A percentile compares a stretch with the other conserved stretches of the same genome.
These are phyloP conservation scores for Firmiana major DNA, from an alignment of 345 rosid genomes.

Conservation along the genomic window DNA sequence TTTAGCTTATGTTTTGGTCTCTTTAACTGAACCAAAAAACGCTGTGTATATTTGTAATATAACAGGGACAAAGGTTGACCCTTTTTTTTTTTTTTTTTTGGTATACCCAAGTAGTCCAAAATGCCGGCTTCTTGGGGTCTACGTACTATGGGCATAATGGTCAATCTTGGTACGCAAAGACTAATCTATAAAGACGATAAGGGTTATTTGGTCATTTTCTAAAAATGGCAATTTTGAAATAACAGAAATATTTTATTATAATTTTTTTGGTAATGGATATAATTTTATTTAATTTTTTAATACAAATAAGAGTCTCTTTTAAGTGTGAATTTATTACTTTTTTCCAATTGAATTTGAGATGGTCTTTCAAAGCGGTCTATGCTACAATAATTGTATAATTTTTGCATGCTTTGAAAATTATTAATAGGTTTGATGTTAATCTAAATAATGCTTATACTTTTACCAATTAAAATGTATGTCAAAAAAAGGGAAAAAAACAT, in stretches of 20 bases:
- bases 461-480: background rate
- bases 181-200: background rate
- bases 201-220: slow-evolving; percentile 11
- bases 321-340: no score
- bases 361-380: no score
- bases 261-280: background rate
- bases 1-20: slow-evolving; percentile 1
- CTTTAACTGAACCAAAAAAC: no score
- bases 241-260: background rate
- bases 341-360: no score
- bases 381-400: no score
- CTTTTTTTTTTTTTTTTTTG: slow-evolving; percentile 25
- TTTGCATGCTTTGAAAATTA: background rate
- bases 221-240: background rate
- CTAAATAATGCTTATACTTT: no score
- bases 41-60: background rate
- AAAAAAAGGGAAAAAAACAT: background rate
- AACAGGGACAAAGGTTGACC: slow-evolving; percentile 40
- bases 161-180: background rate
- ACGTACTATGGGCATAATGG: slow-evolving; percentile 22
- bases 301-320: no score
- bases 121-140: slow-evolving; percentile 43
- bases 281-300: no score
- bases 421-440: no score
- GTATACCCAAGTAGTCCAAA: slow-evolving; percentile 30